Conservation (phyloP, 2,329 filamentous ascomycete genomes). For the Pseudogymnoascus sp. region DNA sequence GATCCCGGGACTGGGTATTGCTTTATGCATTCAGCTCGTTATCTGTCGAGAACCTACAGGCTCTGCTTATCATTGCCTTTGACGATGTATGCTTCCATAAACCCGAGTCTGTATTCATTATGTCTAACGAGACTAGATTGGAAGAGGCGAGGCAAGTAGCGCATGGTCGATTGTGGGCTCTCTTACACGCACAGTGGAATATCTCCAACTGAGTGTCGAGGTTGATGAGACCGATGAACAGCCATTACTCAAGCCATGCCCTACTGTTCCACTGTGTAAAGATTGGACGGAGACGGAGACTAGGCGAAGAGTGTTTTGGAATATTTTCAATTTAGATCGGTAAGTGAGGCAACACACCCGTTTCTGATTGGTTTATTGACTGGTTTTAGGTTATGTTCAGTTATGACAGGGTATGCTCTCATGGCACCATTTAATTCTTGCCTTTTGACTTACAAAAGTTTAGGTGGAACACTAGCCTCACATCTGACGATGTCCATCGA, state of each 20-base stretch:
- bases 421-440: background rate
- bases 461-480: slow-evolving; percentile 32
- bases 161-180: slow-evolving; percentile 32
- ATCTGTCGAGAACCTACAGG: slow-evolving; percentile 31
- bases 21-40: slow-evolving; percentile 27
- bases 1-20: slow-evolving; percentile 23
- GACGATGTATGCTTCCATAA: slow-evolving; percentile 24
- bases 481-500: slow-evolving; percentile 30
- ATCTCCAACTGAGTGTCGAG: slow-evolving; percentile 30
- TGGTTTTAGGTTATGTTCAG: slow-evolving; percentile 11
- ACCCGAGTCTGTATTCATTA: background rate
- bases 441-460: slow-evolving; percentile 13
- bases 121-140: slow-evolving; percentile 20
- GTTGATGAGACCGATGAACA: slow-evolving; percentile 22
- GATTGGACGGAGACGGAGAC: slow-evolving; percentile 33
- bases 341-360: background rate
- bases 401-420: slow-evolving; percentile 9
- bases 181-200: slow-evolving; percentile 31
- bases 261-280: slow-evolving; percentile 23
- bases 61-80: slow-evolving; percentile 31
- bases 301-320: slow-evolving; percentile 34
- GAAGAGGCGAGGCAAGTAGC: slow-evolving; percentile 24
- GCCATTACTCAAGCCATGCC: slow-evolving; percentile 23
- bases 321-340: slow-evolving; percentile 31
- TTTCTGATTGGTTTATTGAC: background rate